Evolutionary conservation across 2,329 filamentous ascomycete species (phyloP), one percentile per base, ranked within the genome.

Genomic region (Ophiostoma fasciatum): DNA sequence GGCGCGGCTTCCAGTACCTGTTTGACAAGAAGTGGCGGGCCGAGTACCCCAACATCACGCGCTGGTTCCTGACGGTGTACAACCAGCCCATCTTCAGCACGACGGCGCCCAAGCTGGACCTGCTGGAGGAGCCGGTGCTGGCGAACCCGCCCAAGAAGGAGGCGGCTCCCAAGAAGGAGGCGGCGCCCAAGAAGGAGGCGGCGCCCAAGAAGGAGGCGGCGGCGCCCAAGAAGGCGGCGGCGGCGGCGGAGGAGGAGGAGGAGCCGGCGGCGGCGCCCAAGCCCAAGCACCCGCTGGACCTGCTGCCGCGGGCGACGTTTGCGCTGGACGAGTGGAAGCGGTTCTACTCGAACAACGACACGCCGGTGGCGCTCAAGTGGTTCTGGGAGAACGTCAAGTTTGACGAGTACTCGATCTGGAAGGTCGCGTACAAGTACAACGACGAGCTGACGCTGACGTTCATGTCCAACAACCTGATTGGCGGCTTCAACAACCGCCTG

Each of bases 381-480:
- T 96, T 98, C 78, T 98, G 88, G 88, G 78, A 94, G 68, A 84
- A 92, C 62, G 74, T 76, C 64, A 88, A 90, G 57, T 78, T 90
- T 51, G 79, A 85, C 47, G 90, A 98, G 65, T 98, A 90, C 75
- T 93, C 85, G 38, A 65, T 98, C 61, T 98, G 85, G 84, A 77
- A 75, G 60, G 67, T 87, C 51, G 79, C 87, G 64, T 98, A 94
- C 78, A 94, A 94, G 78, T 98, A 98, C 74, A 93, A 94, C 64
- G 78, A 94, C 43, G 90, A 98, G 77, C 74, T 98, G 49, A 94
- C 84, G 56, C 68, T 90, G 63, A 82, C 81, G 56, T 98, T 98
- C 82, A 98, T 98, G 90, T 88, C 84, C 51, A 83, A 81, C 73
- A 98, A 98, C 76, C 69, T 96, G 62, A 88, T 98, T 59, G 87